phyloP scores from a whole-genome alignment of 768 basidiomycete species.

The Suillus weaverae region DNA sequence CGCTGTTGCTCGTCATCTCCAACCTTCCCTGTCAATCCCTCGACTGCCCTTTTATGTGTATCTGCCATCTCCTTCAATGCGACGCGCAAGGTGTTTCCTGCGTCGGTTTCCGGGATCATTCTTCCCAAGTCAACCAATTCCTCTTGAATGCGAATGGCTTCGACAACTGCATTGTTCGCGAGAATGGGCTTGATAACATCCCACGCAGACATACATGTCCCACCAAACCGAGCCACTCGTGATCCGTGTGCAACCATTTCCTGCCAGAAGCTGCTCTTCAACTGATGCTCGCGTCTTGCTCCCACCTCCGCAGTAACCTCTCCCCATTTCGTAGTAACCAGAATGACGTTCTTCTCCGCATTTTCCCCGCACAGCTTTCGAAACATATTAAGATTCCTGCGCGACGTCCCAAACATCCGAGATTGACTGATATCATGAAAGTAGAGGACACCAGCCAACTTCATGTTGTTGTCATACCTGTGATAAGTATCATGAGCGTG shows the following conservation, averaged over 20 bases:
- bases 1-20: no score
- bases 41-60: no score
- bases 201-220: slow-evolving; percentile 26
- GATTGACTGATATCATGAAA: slow-evolving; percentile 36
- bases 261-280: slow-evolving; percentile 30
- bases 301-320: slow-evolving; percentile 19
- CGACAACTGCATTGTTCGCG: background rate
- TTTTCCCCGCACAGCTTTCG: slow-evolving; percentile 20
- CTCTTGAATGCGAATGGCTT: background rate
- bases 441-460: slow-evolving; percentile 34
- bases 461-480: slow-evolving; percentile 26
- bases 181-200: slow-evolving; percentile 22
- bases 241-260: slow-evolving; percentile 30
- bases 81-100: background rate
- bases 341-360: slow-evolving; percentile 30
- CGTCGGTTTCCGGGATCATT: background rate
- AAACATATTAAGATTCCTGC: slow-evolving; percentile 34
- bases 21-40: no score
- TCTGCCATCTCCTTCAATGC: no score
- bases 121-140: background rate
- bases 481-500: background rate
- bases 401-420: slow-evolving; percentile 30
- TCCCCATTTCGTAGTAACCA: slow-evolving; percentile 40
- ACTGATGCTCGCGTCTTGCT: slow-evolving; percentile 28
- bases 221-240: slow-evolving; percentile 22